Evolutionary conservation across 139 green algal genomes (phyloP), one percentile per base, ranked within the genome.

Genomic region (Micractinium sp.): DNA sequence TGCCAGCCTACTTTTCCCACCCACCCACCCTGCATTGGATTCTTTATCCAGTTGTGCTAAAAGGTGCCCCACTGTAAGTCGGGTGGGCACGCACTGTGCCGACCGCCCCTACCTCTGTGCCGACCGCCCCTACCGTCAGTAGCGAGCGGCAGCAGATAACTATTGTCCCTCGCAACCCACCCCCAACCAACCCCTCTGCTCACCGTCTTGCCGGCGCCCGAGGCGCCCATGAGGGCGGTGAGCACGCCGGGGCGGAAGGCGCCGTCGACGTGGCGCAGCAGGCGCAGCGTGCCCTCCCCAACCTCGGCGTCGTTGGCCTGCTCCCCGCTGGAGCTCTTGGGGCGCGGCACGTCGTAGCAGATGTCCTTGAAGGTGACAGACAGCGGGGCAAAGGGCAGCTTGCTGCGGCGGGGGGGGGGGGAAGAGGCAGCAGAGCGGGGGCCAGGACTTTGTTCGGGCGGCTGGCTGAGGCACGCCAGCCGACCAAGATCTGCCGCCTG

Each of bases 141-240:
- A n/a, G n/a, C n/a, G n/a, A n/a, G n/a, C n/a, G n/a, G n/a, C n/a
- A n/a, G n/a, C n/a, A n/a, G n/a, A n/a, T n/a, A n/a, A n/a, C n/a
- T n/a, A 66, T 14, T 66, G 60, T 23, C 16, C 60, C 60, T 16
- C 60, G 60, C 60, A 66, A 23, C 14, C 60, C 14, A 14, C 20
- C 67, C 5, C 67, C 67, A 18, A 25, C 27, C 67, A 25, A 29
- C 4, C 67, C 1, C 25, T 1, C 67, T 25, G 27, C 67, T 81
- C 83, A 81, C 36, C 25, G 85, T 90, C 85, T 94, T 95, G 74
- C 92, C 92, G 27, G 90, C 88, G 60, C 90, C 82, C 36, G 66
- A 90, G 36, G 89, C 89, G 23, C 92, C 93, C 93, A 95, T 95
- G 36, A 95, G 90, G 5, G 91, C 92, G 27, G 92, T 94, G 27